Percentiles rank a stretch among this genome's conserved stretches.
Evolutionary conservation across 306 rosid species (phyloP).

Genomic region (Lagenaria siceraria): DNA sequence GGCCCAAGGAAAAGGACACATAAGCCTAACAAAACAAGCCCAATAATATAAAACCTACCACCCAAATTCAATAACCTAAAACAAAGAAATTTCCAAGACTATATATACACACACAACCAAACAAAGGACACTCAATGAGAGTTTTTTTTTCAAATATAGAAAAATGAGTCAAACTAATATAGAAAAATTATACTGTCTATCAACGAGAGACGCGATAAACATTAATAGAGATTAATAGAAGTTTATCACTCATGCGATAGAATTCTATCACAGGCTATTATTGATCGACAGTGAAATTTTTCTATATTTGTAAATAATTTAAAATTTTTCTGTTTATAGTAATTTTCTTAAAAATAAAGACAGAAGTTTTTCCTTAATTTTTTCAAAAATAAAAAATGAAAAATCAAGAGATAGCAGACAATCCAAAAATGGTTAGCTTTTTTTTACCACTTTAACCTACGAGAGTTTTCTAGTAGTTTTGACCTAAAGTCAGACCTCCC

Average conservation of each 20-base stretch:
- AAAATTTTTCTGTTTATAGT: too few relatives aligned
- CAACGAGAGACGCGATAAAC: too few relatives aligned
- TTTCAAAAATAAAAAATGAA: not conserved
- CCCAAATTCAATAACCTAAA: not conserved
- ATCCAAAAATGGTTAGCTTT: not conserved
- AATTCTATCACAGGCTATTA: too few relatives aligned
- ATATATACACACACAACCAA: not conserved
- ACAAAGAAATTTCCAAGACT: not conserved
- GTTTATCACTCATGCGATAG: too few relatives aligned
- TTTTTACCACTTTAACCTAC: not conserved
- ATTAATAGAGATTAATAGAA: too few relatives aligned
- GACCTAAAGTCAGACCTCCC: not conserved
- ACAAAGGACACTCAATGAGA: too few relatives aligned
- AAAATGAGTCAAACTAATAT: too few relatives aligned
- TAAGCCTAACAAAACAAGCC: not conserved
- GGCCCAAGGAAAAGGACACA: not conserved
- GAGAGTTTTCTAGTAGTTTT: slow-evolving; percentile 5
- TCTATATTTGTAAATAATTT: too few relatives aligned
- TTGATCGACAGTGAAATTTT: too few relatives aligned
- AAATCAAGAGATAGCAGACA: not conserved
- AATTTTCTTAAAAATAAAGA: not conserved
- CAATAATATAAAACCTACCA: not conserved
- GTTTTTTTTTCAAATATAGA: too few relatives aligned
- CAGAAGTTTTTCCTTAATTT: not conserved
- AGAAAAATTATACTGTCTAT: too few relatives aligned